A percentile compares a stretch with the other conserved stretches of the same genome.
Conservation (phyloP, 179 eudicot species). For the Corrigiola litoralis region DNA sequence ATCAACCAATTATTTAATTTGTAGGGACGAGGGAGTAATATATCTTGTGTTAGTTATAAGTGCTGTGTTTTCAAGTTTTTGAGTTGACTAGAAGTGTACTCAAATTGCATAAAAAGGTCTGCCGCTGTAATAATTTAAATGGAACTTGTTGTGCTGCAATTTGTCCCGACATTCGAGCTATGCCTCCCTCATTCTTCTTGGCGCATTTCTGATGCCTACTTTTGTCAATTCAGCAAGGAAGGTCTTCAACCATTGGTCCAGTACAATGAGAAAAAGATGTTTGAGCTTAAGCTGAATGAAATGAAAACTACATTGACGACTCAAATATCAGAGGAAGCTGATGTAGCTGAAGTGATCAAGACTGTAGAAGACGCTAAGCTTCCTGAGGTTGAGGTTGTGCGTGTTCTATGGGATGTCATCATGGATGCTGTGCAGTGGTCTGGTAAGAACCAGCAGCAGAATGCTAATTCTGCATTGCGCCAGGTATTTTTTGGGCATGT, state of each 20-base stretch:
- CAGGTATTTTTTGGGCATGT: conserved; percentile 65
- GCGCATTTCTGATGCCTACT: not conserved
- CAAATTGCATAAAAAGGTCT: not conserved
- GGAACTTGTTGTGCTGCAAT: not conserved
- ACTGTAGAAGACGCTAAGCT: conserved; percentile 87
- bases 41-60: not conserved
- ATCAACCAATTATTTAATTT: not conserved
- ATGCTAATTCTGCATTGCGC: conserved; percentile 87
- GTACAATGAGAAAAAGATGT: conserved; percentile 87
- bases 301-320: conserved; percentile 84
- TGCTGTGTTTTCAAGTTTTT: not conserved
- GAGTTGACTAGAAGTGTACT: not conserved
- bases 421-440: conserved; percentile 99
- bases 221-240: conserved; percentile 52
- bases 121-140: not conserved
- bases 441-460: conserved; percentile 98
- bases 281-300: conserved; percentile 89
- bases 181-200: too few species aligned
- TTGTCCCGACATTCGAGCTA: not conserved
- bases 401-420: conserved; percentile 87
- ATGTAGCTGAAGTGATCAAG: conserved; percentile 81
- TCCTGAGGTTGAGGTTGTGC: conserved; percentile 86
- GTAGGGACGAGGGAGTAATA: too few species aligned
- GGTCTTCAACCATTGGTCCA: conserved; percentile 75
- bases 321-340: conserved; percentile 88